Conservation (phyloP, 1,139 yeast species). For the Yamadazyma jaroonii region DNA sequence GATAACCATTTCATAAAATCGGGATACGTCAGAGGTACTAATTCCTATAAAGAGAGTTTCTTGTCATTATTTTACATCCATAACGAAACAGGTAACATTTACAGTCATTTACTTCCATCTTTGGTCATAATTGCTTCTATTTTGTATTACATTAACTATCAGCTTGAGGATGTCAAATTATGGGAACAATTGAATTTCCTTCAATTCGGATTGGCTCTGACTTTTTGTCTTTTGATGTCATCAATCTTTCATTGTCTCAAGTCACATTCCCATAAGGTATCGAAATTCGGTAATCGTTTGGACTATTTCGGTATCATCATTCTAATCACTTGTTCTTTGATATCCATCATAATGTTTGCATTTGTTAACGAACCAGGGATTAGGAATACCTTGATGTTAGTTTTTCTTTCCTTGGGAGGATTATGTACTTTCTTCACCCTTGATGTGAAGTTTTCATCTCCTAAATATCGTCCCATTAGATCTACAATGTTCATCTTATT, state of each 20-base stretch:
- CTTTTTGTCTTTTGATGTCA: constrained; percentile 67
- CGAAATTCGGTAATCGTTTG: constrained; percentile 69
- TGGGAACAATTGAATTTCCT: constrained; percentile 41
- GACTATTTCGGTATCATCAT: constrained; percentile 87
- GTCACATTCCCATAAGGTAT: constrained; percentile 64
- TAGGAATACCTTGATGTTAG: constrained; percentile 40
- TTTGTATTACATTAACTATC: constrained; percentile 30
- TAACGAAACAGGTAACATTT: constrained; percentile 81
- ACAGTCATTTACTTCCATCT: constrained; percentile 77
- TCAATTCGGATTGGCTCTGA: constrained; percentile 40
- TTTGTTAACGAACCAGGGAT: constrained; percentile 48
- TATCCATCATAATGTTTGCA: constrained; percentile 69
- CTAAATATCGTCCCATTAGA: constrained; percentile 72
- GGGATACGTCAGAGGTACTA: constrained; percentile 76
- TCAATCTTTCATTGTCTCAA: constrained; percentile 77
- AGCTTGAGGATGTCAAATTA: constrained; percentile 33
- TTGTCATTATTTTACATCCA: constrained; percentile 66
- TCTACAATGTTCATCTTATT: constrained; percentile 77
- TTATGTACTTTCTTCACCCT: constrained; percentile 66
- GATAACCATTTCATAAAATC: constrained; percentile 76
- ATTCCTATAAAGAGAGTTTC: constrained; percentile 49
- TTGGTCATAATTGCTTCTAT: constrained; percentile 30
- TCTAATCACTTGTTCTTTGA: constrained; percentile 70
- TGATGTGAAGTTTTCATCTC: constrained; percentile 60
- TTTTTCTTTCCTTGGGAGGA: constrained; percentile 56